phyloP scores from a whole-genome alignment of 2,329 filamentous ascomycete genomes.

The Nemania serpens region DNA sequence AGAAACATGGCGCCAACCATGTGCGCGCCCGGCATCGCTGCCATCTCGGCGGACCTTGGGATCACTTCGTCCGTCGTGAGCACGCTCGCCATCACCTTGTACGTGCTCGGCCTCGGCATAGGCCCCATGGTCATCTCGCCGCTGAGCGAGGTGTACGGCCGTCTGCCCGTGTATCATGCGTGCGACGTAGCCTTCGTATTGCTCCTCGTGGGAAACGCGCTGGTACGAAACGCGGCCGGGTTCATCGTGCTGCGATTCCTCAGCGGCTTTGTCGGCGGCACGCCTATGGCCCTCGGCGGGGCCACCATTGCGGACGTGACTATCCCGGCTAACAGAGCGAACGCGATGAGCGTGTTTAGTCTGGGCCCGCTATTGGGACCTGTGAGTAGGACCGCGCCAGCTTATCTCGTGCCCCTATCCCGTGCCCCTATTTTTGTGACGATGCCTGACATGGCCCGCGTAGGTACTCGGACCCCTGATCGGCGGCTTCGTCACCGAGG shows the following conservation, averaged over 20 bases:
- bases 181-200: background rate
- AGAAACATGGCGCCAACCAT: background rate
- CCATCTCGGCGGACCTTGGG: background rate
- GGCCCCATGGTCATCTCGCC: background rate
- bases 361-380: background rate
- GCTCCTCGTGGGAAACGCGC: background rate
- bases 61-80: background rate
- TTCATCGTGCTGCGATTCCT: background rate
- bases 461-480: slow-evolving; percentile 4
- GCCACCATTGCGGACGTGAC: background rate
- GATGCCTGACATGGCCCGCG: background rate
- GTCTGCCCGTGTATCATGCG: background rate
- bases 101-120: background rate
- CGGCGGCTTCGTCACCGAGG: background rate
- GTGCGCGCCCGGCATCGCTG: background rate
- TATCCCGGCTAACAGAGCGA: background rate
- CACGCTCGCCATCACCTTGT: background rate
- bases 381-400: background rate
- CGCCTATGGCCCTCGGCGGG: background rate
- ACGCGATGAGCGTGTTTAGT: background rate
- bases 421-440: background rate
- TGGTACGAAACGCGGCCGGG: background rate
- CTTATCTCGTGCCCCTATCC: too few relatives aligned
- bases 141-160: background rate
- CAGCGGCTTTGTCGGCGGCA: background rate